Evolutionary conservation across 2,329 filamentous ascomycete genomes (phyloP).

Genomic region (Epichloe coenophiala): DNA sequence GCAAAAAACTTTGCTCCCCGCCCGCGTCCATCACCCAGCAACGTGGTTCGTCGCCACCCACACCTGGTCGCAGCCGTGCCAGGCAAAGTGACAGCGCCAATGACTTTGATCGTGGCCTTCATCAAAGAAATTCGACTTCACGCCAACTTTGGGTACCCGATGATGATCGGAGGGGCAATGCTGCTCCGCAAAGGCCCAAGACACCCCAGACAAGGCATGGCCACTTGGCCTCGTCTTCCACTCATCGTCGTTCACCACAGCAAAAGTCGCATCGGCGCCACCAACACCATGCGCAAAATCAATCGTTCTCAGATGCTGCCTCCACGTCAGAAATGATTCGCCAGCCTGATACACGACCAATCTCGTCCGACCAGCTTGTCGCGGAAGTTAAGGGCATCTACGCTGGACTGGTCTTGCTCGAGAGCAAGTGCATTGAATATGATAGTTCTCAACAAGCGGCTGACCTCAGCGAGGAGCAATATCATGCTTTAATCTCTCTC

Average conservation of each 20-base stretch:
- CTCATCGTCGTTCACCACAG: conserved; percentile 3
- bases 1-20: conserved; percentile 17
- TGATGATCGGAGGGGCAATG: conserved; percentile 6
- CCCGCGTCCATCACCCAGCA: conserved; percentile 11
- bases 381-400: conserved; percentile 78
- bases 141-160: conserved; percentile 17
- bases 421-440: conserved; percentile 76
- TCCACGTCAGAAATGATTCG: conserved; percentile 7
- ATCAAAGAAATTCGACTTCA: conserved; percentile 8
- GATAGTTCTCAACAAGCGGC: conserved; percentile 43
- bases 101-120: conserved; percentile 13
- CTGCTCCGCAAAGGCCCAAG: conserved; percentile 1
- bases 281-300: background rate
- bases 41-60: conserved; percentile 10
- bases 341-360: conserved; percentile 51
- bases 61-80: conserved; percentile 9
- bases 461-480: conserved; percentile 53
- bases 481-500: conserved; percentile 69
- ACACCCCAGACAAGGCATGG: conserved; percentile 2
- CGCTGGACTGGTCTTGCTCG: conserved; percentile 70
- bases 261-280: background rate
- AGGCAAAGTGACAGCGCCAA: conserved; percentile 5
- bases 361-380: conserved; percentile 65
- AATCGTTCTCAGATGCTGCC: conserved; percentile 2
- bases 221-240: background rate